Evolutionary conservation across 139 green algal genomes (phyloP).

Genomic region (Nannochloris sp.): DNA sequence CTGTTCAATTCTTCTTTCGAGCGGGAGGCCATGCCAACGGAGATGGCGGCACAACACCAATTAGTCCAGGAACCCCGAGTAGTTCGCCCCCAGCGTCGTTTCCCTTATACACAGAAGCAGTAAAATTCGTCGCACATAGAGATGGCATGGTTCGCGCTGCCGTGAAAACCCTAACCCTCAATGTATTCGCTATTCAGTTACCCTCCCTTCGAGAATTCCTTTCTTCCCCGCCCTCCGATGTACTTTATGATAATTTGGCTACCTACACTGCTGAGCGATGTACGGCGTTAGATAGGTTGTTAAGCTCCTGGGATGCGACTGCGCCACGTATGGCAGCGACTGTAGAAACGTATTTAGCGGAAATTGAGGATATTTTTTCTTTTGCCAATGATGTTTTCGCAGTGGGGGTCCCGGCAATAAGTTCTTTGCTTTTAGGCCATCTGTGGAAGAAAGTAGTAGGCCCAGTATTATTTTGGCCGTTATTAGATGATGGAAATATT

Average conservation of each 20-base stretch:
- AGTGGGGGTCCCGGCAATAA: conserved; percentile 23
- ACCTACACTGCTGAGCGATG: conserved; percentile 63
- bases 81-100: conserved; percentile 35
- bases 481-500: neutral
- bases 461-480: conserved; percentile 4
- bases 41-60: neutral
- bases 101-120: conserved; percentile 86
- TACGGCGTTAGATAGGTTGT: conserved; percentile 40
- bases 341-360: conserved; percentile 75
- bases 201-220: conserved; percentile 62
- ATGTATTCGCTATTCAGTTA: conserved; percentile 82
- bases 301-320: conserved; percentile 27
- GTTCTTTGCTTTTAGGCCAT: neutral
- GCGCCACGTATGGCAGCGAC: conserved; percentile 24
- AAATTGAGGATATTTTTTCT: conserved; percentile 88
- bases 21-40: neutral
- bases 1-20: conserved; percentile 91
- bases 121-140: conserved; percentile 87
- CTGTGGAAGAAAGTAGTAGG: conserved; percentile 2
- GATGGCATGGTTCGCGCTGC: conserved; percentile 94
- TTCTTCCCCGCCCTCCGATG: conserved; percentile 29
- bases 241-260: conserved; percentile 62
- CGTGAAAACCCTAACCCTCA: conserved; percentile 91
- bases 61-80: neutral
- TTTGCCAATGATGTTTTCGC: conserved; percentile 88